Percentiles rank a stretch among this genome's conserved stretches.
Evolutionary conservation across 2,329 filamentous ascomycete species (phyloP).

Genomic region (Teratosphaeria epicoccoides): DNA sequence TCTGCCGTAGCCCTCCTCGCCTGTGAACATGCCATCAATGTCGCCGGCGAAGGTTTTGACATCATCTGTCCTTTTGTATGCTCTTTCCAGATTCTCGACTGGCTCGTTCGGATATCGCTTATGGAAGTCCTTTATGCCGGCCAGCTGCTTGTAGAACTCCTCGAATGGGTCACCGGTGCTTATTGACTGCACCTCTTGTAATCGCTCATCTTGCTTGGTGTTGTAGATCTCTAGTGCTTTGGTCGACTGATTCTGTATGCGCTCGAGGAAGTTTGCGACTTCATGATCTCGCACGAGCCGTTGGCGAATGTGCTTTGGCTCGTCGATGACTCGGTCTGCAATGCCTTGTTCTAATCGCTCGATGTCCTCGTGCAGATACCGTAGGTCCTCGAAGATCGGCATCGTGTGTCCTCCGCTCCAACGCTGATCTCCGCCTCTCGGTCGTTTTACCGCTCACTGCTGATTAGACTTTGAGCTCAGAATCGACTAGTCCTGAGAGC

Average conservation of each 20-base stretch:
- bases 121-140: constrained; percentile 77
- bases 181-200: constrained; percentile 73
- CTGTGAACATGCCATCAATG: constrained; percentile 86
- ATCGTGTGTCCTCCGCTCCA: not conserved
- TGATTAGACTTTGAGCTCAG: too few relatives aligned
- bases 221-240: constrained; percentile 75
- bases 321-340: constrained; percentile 76
- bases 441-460: not conserved
- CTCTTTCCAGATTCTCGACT: constrained; percentile 86
- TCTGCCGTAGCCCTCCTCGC: constrained; percentile 85
- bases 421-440: constrained; percentile 33
- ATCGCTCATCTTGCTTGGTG: constrained; percentile 60
- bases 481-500: not conserved
- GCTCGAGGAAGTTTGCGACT: constrained; percentile 71
- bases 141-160: constrained; percentile 78
- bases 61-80: constrained; percentile 69
- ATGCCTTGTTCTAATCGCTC: constrained; percentile 93
- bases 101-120: constrained; percentile 86
- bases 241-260: constrained; percentile 76
- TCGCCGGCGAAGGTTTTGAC: constrained; percentile 37
- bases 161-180: constrained; percentile 79
- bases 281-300: constrained; percentile 86
- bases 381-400: constrained; percentile 77
- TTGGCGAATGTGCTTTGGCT: constrained; percentile 83
- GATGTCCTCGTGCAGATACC: constrained; percentile 89